phyloP scores from a whole-genome alignment of 768 basidiomycete species.

The Amanita pseudoporphyria region DNA sequence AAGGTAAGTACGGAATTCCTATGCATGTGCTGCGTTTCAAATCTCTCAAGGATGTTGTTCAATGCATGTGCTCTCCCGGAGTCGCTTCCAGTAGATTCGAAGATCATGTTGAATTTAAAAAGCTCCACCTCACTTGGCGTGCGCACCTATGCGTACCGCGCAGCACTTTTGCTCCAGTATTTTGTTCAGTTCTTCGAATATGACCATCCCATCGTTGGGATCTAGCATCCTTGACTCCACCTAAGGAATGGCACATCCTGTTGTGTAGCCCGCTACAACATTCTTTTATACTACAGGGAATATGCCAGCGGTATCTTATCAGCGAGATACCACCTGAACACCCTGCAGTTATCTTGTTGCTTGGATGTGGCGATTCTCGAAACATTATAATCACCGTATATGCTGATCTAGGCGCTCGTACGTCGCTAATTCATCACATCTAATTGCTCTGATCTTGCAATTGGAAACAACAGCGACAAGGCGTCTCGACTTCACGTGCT shows the following conservation, averaged over 20 bases:
- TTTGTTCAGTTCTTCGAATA: background rate
- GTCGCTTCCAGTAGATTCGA: too few relatives aligned
- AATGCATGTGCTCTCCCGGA: too few relatives aligned
- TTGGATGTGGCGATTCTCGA: conserved; percentile 40
- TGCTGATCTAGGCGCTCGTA: conserved; percentile 15
- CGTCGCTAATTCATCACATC: background rate
- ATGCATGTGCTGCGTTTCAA: too few relatives aligned
- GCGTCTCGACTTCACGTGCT: conserved; percentile 1
- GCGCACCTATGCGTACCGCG: background rate
- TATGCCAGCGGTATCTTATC: conserved; percentile 33
- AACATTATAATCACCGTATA: conserved; percentile 35
- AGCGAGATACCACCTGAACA: conserved; percentile 31
- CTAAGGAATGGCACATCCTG: conserved; percentile 26
- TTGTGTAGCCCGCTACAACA: conserved; percentile 25
- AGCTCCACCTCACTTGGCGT: background rate
- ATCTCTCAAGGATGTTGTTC: too few relatives aligned
- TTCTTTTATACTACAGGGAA: conserved; percentile 46
- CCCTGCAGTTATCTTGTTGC: conserved; percentile 28
- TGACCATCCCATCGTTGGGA: background rate
- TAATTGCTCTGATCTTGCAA: background rate
- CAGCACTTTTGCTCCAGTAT: background rate
- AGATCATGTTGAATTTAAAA: too few relatives aligned
- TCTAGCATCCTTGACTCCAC: background rate
- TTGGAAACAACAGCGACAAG: background rate
- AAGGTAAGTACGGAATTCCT: too few relatives aligned